These are phyloP conservation scores for Leishmania gerbilli DNA, from an alignment of 208 protist genomes.

Conservation along the genomic window DNA sequence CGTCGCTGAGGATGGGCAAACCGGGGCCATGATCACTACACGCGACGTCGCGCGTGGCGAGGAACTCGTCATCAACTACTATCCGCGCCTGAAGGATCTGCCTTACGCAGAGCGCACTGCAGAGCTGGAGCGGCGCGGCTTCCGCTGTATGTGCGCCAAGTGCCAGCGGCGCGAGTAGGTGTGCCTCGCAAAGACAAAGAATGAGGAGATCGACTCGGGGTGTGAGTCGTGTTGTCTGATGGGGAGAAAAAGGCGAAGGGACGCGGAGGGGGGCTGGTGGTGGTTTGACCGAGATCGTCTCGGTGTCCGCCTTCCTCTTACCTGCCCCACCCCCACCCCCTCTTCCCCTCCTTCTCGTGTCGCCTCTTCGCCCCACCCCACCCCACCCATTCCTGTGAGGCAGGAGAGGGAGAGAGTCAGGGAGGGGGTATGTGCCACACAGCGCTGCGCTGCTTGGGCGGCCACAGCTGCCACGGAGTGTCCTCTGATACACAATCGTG, in stretches of 20 bases:
- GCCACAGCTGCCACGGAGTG: neutral
- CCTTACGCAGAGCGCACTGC: constrained; percentile 45
- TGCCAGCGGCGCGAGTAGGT: constrained; percentile 38
- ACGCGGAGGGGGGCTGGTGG: neutral
- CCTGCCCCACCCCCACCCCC: neutral
- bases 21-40: constrained; percentile 53
- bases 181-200: neutral
- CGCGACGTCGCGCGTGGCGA: constrained; percentile 51
- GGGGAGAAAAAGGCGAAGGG: neutral
- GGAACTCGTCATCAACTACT: constrained; percentile 82
- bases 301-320: neutral
- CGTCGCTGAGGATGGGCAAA: constrained; percentile 55
- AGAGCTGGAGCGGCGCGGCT: constrained; percentile 58
- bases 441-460: neutral
- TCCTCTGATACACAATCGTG: neutral
- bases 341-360: neutral
- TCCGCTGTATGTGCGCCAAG: constrained; percentile 57
- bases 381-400: neutral
- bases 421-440: neutral
- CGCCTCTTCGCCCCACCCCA: neutral
- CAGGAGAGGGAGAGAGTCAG: neutral
- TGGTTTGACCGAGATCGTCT: neutral
- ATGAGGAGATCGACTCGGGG: neutral
- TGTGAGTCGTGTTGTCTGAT: neutral
- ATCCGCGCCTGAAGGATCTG: constrained; percentile 69